Conservation (phyloP, 163 green algal species). For the Scenedesmus sp. region DNA sequence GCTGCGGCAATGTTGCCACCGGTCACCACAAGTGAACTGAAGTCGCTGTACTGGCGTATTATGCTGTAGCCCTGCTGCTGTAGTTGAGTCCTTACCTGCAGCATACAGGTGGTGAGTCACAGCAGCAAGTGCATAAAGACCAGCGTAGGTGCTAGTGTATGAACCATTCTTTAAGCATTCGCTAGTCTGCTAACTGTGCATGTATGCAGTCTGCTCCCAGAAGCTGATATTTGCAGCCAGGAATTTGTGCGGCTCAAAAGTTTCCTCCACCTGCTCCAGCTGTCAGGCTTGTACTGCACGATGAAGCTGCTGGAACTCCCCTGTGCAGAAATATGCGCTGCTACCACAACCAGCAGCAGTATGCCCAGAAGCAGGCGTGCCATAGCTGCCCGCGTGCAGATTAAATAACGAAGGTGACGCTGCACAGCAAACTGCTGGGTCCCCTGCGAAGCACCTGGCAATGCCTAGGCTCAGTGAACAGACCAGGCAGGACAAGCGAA, state of each 20-base stretch:
- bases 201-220: neutral
- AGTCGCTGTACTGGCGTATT: neutral
- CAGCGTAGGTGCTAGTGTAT: neutral
- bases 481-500: too few species aligned
- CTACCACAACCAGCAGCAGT: neutral
- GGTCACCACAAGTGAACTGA: neutral
- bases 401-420: neutral
- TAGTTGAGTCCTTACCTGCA: slow-evolving; percentile 25
- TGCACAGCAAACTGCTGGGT: neutral
- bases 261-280: neutral
- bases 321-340: neutral
- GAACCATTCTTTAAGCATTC: neutral
- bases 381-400: neutral
- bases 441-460: neutral
- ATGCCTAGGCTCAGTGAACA: neutral
- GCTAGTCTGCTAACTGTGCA: neutral
- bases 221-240: neutral
- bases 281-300: slow-evolving; percentile 2
- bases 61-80: neutral
- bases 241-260: neutral
- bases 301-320: neutral
- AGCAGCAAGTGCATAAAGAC: neutral
- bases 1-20: neutral
- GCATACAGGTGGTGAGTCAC: neutral
- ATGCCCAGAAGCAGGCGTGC: neutral